phyloP scores from a whole-genome alignment of 2,329 filamentous ascomycete species.

The Torrubiella hemipterigena region DNA sequence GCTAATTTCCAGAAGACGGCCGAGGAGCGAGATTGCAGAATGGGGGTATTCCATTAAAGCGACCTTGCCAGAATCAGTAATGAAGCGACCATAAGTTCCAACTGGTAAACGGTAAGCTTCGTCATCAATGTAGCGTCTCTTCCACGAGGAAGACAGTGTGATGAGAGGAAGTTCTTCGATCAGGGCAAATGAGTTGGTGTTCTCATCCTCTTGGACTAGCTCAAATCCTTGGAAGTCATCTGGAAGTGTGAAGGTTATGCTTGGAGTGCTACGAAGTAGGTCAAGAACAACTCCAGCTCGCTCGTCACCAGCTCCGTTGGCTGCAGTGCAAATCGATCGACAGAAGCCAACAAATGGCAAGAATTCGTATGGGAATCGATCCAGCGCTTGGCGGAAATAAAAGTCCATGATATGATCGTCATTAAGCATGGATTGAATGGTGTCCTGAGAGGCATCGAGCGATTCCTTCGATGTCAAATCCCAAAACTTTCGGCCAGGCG shows the following conservation, averaged over 20 bases:
- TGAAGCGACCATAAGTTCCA: constrained; percentile 57
- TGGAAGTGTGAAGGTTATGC: constrained; percentile 69
- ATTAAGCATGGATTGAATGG: constrained; percentile 20
- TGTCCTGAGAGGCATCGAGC: constrained; percentile 19
- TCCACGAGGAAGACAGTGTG: constrained; percentile 30
- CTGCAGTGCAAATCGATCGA: constrained; percentile 42
- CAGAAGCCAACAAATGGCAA: constrained; percentile 65
- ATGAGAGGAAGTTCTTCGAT: constrained; percentile 54
- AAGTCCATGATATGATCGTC: constrained; percentile 37
- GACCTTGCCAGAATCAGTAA: constrained; percentile 65
- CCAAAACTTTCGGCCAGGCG: constrained; percentile 41
- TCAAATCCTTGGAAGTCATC: constrained; percentile 61
- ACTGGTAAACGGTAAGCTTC: constrained; percentile 50
- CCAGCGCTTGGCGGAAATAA: constrained; percentile 56
- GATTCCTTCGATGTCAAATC: constrained; percentile 28
- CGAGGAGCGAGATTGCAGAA: constrained; percentile 69
- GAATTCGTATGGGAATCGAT: constrained; percentile 78
- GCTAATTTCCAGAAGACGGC: constrained; percentile 61
- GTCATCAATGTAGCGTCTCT: constrained; percentile 29
- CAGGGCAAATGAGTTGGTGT: constrained; percentile 66
- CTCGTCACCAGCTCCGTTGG: constrained; percentile 18
- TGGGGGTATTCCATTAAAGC: constrained; percentile 70
- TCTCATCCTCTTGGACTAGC: constrained; percentile 74
- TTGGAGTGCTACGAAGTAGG: constrained; percentile 57
- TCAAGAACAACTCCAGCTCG: constrained; percentile 41